Percentiles rank a stretch among this genome's conserved stretches.
phyloP scores from a whole-genome alignment of 345 rosid species.

The Syzygium jambos region DNA sequence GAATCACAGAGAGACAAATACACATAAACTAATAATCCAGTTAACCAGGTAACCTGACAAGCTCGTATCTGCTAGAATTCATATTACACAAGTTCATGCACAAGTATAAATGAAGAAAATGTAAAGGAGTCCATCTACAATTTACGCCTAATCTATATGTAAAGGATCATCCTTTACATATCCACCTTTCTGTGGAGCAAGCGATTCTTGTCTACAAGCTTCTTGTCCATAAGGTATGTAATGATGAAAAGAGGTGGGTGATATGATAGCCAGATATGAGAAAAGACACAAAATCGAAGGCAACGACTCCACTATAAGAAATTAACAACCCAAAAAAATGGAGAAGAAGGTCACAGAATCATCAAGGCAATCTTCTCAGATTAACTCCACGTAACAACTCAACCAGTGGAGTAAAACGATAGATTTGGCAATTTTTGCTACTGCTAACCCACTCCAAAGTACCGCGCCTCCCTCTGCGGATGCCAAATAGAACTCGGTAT shows the following conservation, averaged over 20 bases:
- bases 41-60: neutral
- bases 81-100: neutral
- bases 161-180: neutral
- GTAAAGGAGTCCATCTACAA: neutral
- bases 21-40: neutral
- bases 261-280: neutral
- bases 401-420: neutral
- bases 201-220: neutral
- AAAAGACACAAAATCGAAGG: neutral
- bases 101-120: neutral
- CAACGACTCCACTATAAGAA: neutral
- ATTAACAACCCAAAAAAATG: neutral
- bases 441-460: neutral
- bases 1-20: neutral
- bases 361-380: neutral
- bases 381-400: neutral
- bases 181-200: neutral
- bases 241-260: neutral
- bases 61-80: neutral
- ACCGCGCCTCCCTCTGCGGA: neutral
- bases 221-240: neutral
- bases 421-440: neutral
- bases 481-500: neutral
- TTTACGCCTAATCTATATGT: neutral
- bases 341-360: neutral